Evolutionary conservation across 2,329 filamentous ascomycete genomes (phyloP), one percentile per base, ranked within the genome.

Genomic region (Clonostachys sp.): DNA sequence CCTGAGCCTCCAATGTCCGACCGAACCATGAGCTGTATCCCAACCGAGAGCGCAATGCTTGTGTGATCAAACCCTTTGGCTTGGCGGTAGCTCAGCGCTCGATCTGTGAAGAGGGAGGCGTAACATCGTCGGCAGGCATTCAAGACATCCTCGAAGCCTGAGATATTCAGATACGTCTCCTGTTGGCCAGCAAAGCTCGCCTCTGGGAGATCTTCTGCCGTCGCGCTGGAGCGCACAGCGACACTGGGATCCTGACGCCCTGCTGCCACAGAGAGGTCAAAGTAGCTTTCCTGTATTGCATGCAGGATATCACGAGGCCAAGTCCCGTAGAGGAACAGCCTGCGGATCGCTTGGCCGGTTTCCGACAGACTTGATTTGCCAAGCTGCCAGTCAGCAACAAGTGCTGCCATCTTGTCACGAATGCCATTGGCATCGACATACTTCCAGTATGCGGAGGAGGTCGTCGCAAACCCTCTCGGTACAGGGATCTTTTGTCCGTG

Each of bases 131-230:
- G 57, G 46, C 64, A 68, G 18, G 66, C 63, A 44, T 61, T 52
- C 5, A 70, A 48, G 5, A 68, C 51, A 6, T 56, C 57, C 6
- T 56, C 52, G 5, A 53, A 50, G 4, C 65, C 66, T 1, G 50
- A 50, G n/a, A 69, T 57, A 41, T 69, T 65, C n/a, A 68, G 53
- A 43, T 57, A 67, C 0, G 61, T 61, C 41, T 70, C 66, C 36
- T 65, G 64, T 46, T 68, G 62, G 18, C 66, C 65, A 13, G 65
- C 64, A 46, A 69, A 68, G 46, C 65, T 67, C 12, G 63, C 65
- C 39, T 67, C 64, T 1, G 64, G 62, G 5, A 69, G 55, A 45
- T 70, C 65, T 50, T 69, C 65, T 5, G 64, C 65, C 18, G 65
- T 69, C 5, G 64, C 64, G 42, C 63, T 67, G 16, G 65, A 68